Base-by-base conservation (phyloP, 208 protist genomes). In the Acanthamoeba healyi region DNA sequence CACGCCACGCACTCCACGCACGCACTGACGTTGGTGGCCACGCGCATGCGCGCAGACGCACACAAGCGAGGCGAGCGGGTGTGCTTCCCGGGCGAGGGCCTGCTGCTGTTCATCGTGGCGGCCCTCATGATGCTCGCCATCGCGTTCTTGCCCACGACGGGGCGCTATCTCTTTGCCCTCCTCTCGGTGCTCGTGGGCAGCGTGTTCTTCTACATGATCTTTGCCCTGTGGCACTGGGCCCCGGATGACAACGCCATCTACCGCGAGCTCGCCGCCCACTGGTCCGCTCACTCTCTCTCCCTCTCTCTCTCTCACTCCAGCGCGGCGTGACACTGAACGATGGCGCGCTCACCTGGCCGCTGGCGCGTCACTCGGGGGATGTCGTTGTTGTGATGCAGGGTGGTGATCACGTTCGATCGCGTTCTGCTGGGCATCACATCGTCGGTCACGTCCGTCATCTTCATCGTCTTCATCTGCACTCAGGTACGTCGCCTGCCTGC, bases 371-470 rank as follows among this genome's bases (percentile, higher is more conserved):
- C n/a, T n/a, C n/a, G n/a, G n/a, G n/a, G n/a, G n/a, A n/a, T n/a
- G n/a, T n/a, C 17, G 46, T 6, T 26, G 51, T 61, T 29, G 54
- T 24, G 54, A 26, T 15, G 54, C 24, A 82, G 72, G 77, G 77
- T 86, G 44, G 77, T 86, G 77, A 86, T 86, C 4, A 86, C 77
- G n/a, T 86, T 86, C 26, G 77, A 86, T 36, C 77, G 77, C 5
- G 77, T 86, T 24, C 12, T 86, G 40, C 77, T 86, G 12, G 77
- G 77, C 38, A 58, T 86, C 44, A 86, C 77, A 5, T 86, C 77
- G 12, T 61, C 77, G 5, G 77, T 86, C 19, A 86, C 77, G 9
- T 86, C 77, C n/a, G 77, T 86, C 77, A 86, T 86, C 77, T 86
- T 86, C 46, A 86, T 86, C 77, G 77, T 86, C 3, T 86, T 86